These are phyloP conservation scores for Silybum marianum DNA, from an alignment of 129 eudicot species.

Conservation along the genomic window DNA sequence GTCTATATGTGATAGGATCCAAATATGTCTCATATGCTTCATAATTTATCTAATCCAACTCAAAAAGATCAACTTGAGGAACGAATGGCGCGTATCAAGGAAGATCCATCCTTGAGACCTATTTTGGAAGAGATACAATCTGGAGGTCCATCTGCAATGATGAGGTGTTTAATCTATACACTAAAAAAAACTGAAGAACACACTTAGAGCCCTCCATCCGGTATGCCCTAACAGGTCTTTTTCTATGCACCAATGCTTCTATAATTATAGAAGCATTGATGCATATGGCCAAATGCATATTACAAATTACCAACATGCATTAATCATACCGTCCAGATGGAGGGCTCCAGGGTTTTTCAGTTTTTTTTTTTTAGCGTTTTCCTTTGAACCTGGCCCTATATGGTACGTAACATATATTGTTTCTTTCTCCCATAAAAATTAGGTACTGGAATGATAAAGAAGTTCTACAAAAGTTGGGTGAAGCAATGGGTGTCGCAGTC, in stretches of 20 bases:
- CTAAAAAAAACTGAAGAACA: too few relatives aligned
- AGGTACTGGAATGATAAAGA: slow-evolving; percentile 89
- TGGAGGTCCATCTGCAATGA: slow-evolving; percentile 99
- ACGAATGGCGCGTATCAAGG: slow-evolving; percentile 83
- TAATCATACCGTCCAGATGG: too few relatives aligned
- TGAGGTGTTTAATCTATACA: slow-evolving; percentile 50
- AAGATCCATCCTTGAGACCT: slow-evolving; percentile 89
- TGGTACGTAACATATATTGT: background rate
- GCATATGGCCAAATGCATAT: too few relatives aligned
- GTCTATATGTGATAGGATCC: slow-evolving; percentile 64
- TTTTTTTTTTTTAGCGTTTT: too few relatives aligned
- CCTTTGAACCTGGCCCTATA: background rate
- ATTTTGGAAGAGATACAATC: slow-evolving; percentile 89
- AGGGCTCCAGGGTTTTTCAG: too few relatives aligned
- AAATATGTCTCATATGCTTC: slow-evolving; percentile 90
- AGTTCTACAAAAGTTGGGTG: slow-evolving; percentile 78
- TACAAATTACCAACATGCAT: too few relatives aligned
- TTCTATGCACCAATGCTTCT: too few relatives aligned
- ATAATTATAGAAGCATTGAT: too few relatives aligned
- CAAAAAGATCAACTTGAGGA: slow-evolving; percentile 85
- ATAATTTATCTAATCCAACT: slow-evolving; percentile 71
- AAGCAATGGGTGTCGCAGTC: slow-evolving; percentile 93
- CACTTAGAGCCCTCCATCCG: too few relatives aligned
- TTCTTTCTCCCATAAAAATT: background rate
- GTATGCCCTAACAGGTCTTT: too few relatives aligned